These are phyloP conservation scores for Catunica adiposa DNA, from an alignment of 2,329 filamentous ascomycete genomes.

Conservation along the genomic window DNA sequence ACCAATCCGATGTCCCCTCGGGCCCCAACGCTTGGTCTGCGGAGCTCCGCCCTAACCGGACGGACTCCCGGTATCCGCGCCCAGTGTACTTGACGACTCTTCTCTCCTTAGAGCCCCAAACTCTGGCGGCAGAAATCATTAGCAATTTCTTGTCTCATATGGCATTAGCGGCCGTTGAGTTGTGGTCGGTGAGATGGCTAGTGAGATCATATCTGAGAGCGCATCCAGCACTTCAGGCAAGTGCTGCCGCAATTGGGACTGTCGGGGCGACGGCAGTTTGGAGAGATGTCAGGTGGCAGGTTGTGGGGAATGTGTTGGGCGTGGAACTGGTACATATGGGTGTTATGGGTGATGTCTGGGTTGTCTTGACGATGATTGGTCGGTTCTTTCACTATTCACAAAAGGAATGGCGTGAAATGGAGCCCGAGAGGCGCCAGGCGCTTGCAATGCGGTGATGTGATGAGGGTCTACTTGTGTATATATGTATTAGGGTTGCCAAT, in stretches of 20 bases:
- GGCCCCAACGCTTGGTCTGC: slow-evolving; percentile 35
- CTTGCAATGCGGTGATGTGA: too few species aligned
- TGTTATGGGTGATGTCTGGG: slow-evolving; percentile 11
- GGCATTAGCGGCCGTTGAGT: slow-evolving; percentile 31
- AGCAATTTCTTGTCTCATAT: slow-evolving; percentile 28
- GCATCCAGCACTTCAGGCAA: slow-evolving; percentile 21
- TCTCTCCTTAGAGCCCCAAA: slow-evolving; percentile 32
- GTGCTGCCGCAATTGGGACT: slow-evolving; percentile 15
- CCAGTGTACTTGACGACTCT: slow-evolving; percentile 30
- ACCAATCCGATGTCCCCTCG: slow-evolving; percentile 30
- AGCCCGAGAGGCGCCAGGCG: background rate
- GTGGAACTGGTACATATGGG: slow-evolving; percentile 18
- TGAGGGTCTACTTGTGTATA: too few species aligned
- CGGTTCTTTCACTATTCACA: slow-evolving; percentile 10
- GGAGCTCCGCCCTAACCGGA: slow-evolving; percentile 36
- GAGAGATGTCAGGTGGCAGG: slow-evolving; percentile 1
- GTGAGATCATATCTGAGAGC: slow-evolving; percentile 25
- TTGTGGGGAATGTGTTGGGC: slow-evolving; percentile 23
- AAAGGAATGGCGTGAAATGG: slow-evolving; percentile 11
- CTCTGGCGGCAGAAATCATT: slow-evolving; percentile 32
- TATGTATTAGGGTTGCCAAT: too few species aligned
- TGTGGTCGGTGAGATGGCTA: slow-evolving; percentile 28
- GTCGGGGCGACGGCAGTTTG: slow-evolving; percentile 16
- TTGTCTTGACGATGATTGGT: slow-evolving; percentile 6
- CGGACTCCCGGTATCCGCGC: slow-evolving; percentile 14